Base-by-base conservation (phyloP, 352 stramenopile genomes). In the Phytopythium delawarense region DNA sequence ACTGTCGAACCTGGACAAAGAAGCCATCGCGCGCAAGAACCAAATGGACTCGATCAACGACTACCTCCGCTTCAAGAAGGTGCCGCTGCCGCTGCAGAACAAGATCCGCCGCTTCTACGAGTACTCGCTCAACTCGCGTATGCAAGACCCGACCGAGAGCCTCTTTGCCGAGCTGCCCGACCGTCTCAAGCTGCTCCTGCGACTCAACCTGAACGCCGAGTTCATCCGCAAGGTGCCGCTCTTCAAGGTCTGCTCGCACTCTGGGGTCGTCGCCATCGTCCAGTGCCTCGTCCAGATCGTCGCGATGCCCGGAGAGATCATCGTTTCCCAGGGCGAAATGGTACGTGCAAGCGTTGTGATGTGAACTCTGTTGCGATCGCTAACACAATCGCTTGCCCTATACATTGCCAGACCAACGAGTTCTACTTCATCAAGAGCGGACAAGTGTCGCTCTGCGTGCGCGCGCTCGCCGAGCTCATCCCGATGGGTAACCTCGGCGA, bases 401-500 rank as follows among this genome's bases (percentile, higher is more conserved):
- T 42, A 18, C 9, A 45, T 39, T 25, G 18, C 2, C 51, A 78
- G 67, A 74, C 67, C 34, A 75, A 57, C 23, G 78, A 90, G 65
- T 90, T 92, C 55, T 92, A 91, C 61, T 89, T 92, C 37, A 91
- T 92, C 57, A 88, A 87, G 52, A 77, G 71, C 53, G 81, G 78
- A 2, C 73, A 75, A 34, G 84, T 90, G 12, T 87, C 75, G 12
- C 65, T 89, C 1, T 81, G 69, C n/a, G 76, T 88, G 5, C 64
- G 64, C 7, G 61, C 61, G 3, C 48, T 72, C 4, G 54, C 70
- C 3, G 53, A 73, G 15, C 63, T 70, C 9, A 66, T 87, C 32
- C 80, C 84, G 21, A 49, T 92, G 6, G 83, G 81, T 7, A 88
- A 86, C 35, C 76, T 92, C 2, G 73, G 76, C 13, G 84, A 89